These are phyloP conservation scores for Graphium sp. DNA, from an alignment of 2,329 filamentous ascomycete genomes.

Conservation along the genomic window DNA sequence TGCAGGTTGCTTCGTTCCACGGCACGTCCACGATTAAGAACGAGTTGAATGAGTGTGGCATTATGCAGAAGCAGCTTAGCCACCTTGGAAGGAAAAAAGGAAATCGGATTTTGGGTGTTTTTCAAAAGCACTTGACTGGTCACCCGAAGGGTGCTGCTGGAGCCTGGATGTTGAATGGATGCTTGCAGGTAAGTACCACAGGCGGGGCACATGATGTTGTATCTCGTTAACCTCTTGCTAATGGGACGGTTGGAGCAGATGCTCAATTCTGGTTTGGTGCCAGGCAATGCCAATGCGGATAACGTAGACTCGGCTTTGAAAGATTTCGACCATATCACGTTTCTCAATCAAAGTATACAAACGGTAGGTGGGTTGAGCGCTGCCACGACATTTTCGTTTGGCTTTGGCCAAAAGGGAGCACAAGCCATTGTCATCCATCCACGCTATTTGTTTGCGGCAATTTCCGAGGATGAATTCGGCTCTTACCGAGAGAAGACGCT, in stretches of 20 bases:
- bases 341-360: constrained; percentile 87
- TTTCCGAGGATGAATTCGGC: constrained; percentile 70
- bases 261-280: constrained; percentile 82
- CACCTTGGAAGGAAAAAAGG: constrained; percentile 94
- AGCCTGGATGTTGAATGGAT: constrained; percentile 99
- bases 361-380: constrained; percentile 88
- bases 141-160: constrained; percentile 98
- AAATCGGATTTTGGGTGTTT: constrained; percentile 89
- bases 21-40: constrained; percentile 97
- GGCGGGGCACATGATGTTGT: too few relatives aligned
- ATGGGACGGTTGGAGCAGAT: too few relatives aligned
- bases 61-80: constrained; percentile 88
- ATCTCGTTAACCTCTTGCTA: too few relatives aligned
- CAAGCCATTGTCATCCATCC: constrained; percentile 96
- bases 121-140: constrained; percentile 98
- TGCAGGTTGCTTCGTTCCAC: constrained; percentile 94
- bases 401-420: constrained; percentile 97
- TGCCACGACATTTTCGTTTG: constrained; percentile 96
- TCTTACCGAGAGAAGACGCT: too few relatives aligned
- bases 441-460: constrained; percentile 86
- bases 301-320: constrained; percentile 95
- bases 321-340: constrained; percentile 94
- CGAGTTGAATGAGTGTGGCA: constrained; percentile 98
- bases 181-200: too few relatives aligned
- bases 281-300: constrained; percentile 94